Base-by-base conservation (phyloP, 345 rosid species). In the Rhodamnia rubescens region DNA sequence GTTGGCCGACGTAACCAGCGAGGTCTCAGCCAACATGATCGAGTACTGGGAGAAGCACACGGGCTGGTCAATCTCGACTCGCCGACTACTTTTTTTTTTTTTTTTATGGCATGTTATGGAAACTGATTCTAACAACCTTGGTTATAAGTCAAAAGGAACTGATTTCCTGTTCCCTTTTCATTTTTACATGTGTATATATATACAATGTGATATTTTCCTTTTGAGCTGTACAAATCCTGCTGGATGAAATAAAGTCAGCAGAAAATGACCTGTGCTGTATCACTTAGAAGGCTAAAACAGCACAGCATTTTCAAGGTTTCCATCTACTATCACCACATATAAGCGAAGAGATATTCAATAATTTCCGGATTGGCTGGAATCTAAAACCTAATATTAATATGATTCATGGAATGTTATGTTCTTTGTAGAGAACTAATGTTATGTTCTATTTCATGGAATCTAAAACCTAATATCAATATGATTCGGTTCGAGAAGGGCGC, bases 71-170 rank as follows among this genome's bases (percentile, higher is more conserved):
- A 14, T 61, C 74, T 61, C 21, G 74, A 61, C 74, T 4, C 0
- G 20, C 40, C 18, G 0, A 0, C 36, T 13, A 27, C 16, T n/a
- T n/a, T n/a, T n/a, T n/a, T n/a, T n/a, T n/a, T n/a, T n/a, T 27
- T 61, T 61, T 61, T 21, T 16, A 14, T 27, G 7, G 74, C 74
- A 0, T 61, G 14, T 18, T 58, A 58, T 58, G 27, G 27, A 58
- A 58, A 58, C 18, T 58, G 69, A n/a, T n/a, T 15, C 29, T 61
- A 61, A 27, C 74, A 27, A 27, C 21, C 74, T 29, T 14, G 74
- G 21, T 29, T 6, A 0, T 0, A 27, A 29, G 11, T 61, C 42
- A 61, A 29, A 7, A 61, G 11, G 74, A 61, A 59, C 32, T n/a
- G 74, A 59, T n/a, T 59, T 59, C 27, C 36, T 59, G 36, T 13